Evolutionary conservation across 768 basidiomycete genomes (phyloP), one percentile per base, ranked within the genome.

Genomic region (Amanita brunnescens): DNA sequence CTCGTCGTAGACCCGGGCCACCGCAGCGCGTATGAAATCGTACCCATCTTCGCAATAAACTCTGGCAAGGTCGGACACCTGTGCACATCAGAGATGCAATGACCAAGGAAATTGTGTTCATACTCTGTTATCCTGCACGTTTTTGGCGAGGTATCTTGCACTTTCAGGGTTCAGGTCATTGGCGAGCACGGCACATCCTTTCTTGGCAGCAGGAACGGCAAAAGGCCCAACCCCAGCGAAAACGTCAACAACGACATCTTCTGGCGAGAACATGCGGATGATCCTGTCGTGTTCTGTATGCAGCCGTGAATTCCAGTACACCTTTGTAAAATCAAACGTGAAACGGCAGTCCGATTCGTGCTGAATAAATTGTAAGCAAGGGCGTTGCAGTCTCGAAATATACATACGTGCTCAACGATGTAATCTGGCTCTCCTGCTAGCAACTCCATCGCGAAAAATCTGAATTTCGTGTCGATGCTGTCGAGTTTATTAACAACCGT

Each of bases 181-280:
- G 10, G 88, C 94, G 33, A 94, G 69, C 0, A 98, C 89, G 3
- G 80, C 82, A 61, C 89, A 91, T 1, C 93, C 91, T 58, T 89
- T 92, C 70, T 83, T 93, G 1, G 86, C 95, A 2, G 95, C 88
- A 2, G 96, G 96, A 6, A 98, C 67, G 6, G 91, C 87, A 63
- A 99, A 99, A 0, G 96, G 96, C 1, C 96, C 96, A 2, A 99
- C 94, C 12, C 96, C 96, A 0, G 96, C 96, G 64, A 98, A 94
- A 26, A 90, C 92, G 63, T 99, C 96, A 2, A 83, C 93, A 20
- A 98, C 67, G 16, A 98, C 79, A 47, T 91, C 90, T 21, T 82
- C 75, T 0, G 83, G 79, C 23, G 75, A 63, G 67, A 97, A 94
- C 32, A 74, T 57, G 14, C 76, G 64, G 37, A 98, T 87, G 13